Conservation (phyloP, 208 protist genomes). For the Angomonas deanei region DNA sequence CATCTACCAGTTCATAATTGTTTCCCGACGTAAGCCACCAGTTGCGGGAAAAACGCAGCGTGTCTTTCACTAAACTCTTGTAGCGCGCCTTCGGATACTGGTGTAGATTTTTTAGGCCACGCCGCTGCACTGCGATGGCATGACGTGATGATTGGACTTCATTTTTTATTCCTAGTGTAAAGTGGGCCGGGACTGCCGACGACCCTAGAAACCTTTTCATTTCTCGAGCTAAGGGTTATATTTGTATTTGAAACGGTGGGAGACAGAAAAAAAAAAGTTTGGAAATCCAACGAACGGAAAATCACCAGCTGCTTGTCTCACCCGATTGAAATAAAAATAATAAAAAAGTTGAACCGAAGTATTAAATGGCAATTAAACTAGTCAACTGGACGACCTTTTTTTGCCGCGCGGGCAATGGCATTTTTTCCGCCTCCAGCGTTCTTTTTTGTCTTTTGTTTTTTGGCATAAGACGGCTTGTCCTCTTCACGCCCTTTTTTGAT, state of each 20-base stretch:
- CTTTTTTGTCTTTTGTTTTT: conserved; percentile 7
- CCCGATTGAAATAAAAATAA: background rate
- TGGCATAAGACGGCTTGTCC: background rate
- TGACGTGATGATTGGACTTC: too few relatives aligned
- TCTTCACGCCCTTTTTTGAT: conserved; percentile 18
- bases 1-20: conserved; percentile 83
- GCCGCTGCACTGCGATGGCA: conserved; percentile 35
- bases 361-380: background rate
- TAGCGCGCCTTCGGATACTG: conserved; percentile 82
- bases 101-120: conserved; percentile 79
- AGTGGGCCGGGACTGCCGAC: too few relatives aligned
- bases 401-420: background rate
- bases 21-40: conserved; percentile 82
- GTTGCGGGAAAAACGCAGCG: conserved; percentile 62
- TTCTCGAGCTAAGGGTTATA: background rate
- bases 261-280: background rate
- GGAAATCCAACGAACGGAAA: background rate
- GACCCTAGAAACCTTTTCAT: background rate
- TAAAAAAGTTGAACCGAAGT: background rate
- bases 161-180: too few relatives aligned
- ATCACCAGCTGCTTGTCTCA: background rate
- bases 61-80: conserved; percentile 85
- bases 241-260: background rate
- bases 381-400: background rate
- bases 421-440: background rate